Base-by-base conservation (phyloP, 1,284 basidiomycete genomes). In the Naganishia sp. region DNA sequence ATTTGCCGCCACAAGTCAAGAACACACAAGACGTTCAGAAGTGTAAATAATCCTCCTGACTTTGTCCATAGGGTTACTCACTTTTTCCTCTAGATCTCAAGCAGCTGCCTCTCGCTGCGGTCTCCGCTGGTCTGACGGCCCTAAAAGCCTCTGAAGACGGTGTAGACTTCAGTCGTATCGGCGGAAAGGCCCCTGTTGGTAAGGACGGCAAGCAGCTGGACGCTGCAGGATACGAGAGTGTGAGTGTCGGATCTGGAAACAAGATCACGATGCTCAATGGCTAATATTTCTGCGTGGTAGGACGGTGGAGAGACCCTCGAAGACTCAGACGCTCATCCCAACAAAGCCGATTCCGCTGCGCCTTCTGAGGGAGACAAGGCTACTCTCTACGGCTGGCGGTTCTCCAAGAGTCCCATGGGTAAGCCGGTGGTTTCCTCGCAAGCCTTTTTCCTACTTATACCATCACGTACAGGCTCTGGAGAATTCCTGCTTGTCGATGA, bases 321-420 rank as follows among this genome's bases (percentile, higher is more conserved):
- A 69, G 56, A 67, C 65, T 52, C 68, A 54, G 25, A 57, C 66
- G 25, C 61, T 52, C 21, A 55, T 50, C 59, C 50, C 23, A 45
- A 43, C 15, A 53, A 43, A 18, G 43, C 56, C 15, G 56, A 45
- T 11, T 25, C 50, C 36, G 43, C 52, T 21, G 28, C 36, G 6
- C 9, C 50, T 13, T n/a, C 25, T 18, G 25, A 21, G 3, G 23
- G 28, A 7, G 39, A 45, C 21, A 25, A 59, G 45, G 63, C 52
- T 25, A 49, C 50, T 23, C 73, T 73, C 31, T 80, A 74, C 71
- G 68, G 69, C 39, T 79, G 76, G 75, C 73, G 72, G 66, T 80
- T 75, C 69, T 78, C 71, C 71, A 81, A 80, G 71, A 78, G 76
- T n/a, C 80, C 80, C 16, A 67, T 80, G 70, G 80, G 79, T 79